Base-by-base conservation (phyloP, 208 protist genomes). In the Leishmania amazonensis region DNA sequence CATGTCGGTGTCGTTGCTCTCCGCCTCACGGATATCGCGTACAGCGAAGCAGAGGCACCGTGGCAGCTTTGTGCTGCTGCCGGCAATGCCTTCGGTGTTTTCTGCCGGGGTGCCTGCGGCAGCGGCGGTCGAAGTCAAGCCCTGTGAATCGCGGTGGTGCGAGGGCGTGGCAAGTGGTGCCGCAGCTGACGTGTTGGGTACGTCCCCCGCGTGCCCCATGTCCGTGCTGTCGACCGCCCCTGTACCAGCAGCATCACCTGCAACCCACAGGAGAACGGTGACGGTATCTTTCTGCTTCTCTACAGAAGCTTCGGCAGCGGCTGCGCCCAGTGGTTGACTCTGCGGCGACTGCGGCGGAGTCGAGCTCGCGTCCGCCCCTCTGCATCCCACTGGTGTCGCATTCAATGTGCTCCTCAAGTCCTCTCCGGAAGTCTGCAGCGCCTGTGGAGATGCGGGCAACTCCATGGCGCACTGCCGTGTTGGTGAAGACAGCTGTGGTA, bases 1-100 rank as follows among this genome's bases (percentile, higher is more conserved):
- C 13, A 83, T 60, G 58, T 86, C 65, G 15, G 84, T 88, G 64
- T 86, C 84, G 53, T 40, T 21, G 67, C 83, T 85, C 51, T 84
- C 82, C 17, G 65, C 76, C 47, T 64, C 71, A n/a, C 54, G 51
- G 5, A 90, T 76, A 47, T 88, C 79, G 38, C 57, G 57, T 15
- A 85, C 45, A 42, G 71, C 81, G 5, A 90, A 68, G 73, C 87
- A 90, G 24, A 90, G 28, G n/a, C 71, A 85, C 38, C 58, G 45
- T 3, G 78, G 73, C 42, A 76, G 65, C 15, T 28, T 35, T 42
- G n/a, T 5, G 62, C 17, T 38, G 31, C 54, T 38, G 54, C 65
- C 62, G 67, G 17, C 47, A 24, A 11, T 51, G 8, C 8, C 24
- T 75, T 15, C 19, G 19, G 51, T n/a, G 51, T 5, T 24, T 62